Evolutionary conservation across 768 basidiomycete genomes (phyloP), one percentile per base, ranked within the genome.

Genomic region (Macrolepiota fuliginosa): DNA sequence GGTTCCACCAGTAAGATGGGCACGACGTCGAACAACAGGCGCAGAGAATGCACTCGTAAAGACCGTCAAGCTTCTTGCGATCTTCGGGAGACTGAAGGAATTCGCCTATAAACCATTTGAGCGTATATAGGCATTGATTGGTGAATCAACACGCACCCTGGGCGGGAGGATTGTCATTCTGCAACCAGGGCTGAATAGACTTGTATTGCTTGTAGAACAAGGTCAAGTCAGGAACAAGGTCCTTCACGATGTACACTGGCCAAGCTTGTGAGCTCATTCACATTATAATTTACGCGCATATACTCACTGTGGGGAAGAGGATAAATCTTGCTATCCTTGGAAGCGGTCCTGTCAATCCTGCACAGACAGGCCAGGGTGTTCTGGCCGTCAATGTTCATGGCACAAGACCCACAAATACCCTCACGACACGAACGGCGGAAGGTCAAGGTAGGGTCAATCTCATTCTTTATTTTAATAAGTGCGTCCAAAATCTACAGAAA

Each of bases 181-280:
- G 89, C 39, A 98, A 83, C 81, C 88, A 98, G 4, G 96, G 96
- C 74, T 99, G 89, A 75, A 99, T 96, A 17, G 95, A 96, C 79
- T 98, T 98, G 91, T 99, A 98, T 74, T 99, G 97, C 76, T 98
- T 98, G 88, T 95, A 96, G 85, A 96, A 96, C 65, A 86, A 86
- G 10, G 91, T 92, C 67, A 92, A 79, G 79, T 93, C 90, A 19
- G 92, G 93, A 2, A 99, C 96, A 70, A 99, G 89, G 77, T 99
- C 97, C 81, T 98, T 98, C 76, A 98, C 94, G 71, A 98, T 84
- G 78, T 96, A 97, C 96, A 97, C 96, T 96, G 72, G 4, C 22
- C 2, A 39, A 13, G n/a, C 1, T 4, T 22, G 19, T 54, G 36
- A 32, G 19, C 36, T 27, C 1, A 61, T 12, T 37, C 35, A 39